A percentile compares a stretch with the other conserved stretches of the same genome.
These are phyloP conservation scores for maize (Zea mays) DNA, from an alignment of 176 grass and related monocot species.

Conservation along the genomic window DNA sequence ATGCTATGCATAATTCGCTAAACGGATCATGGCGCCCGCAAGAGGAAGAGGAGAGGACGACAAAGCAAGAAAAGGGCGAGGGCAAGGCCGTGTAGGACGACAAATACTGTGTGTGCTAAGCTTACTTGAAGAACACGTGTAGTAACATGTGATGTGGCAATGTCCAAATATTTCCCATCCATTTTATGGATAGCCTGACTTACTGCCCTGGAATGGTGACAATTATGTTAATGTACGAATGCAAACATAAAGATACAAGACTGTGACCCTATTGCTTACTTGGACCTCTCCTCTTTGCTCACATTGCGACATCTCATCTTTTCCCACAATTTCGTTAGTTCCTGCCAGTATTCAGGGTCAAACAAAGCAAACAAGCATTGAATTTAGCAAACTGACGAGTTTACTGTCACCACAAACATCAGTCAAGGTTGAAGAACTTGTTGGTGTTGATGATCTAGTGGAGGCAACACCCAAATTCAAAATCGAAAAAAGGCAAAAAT, in stretches of 20 bases:
- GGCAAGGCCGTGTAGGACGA: no score
- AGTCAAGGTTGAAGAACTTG: no score
- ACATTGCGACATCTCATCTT: conserved; percentile 78
- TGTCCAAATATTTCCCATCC: conserved; percentile 78
- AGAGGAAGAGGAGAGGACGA: no score
- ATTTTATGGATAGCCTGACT: conserved; percentile 72
- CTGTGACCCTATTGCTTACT: neutral
- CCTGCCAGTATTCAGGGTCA: conserved; percentile 45
- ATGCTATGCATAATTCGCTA: no score
- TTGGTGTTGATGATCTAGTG: no score
- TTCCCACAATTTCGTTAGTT: conserved; percentile 83
- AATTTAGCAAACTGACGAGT: no score
- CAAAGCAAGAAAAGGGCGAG: no score
- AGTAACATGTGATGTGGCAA: conserved; percentile 73
- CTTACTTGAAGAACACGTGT: conserved; percentile 78
- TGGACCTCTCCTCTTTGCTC: conserved; percentile 54
- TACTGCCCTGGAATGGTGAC: conserved; percentile 61
- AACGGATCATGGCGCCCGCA: no score
- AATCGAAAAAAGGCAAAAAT: no score
- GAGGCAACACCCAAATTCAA: no score
- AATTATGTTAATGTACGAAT: conserved; percentile 4
- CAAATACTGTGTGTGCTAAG: neutral
- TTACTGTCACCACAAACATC: no score
- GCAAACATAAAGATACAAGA: neutral
- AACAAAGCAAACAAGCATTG: neutral